These are phyloP conservation scores for Tuber brumale DNA, from an alignment of 495 filamentous ascomycete genomes.

Conservation along the genomic window DNA sequence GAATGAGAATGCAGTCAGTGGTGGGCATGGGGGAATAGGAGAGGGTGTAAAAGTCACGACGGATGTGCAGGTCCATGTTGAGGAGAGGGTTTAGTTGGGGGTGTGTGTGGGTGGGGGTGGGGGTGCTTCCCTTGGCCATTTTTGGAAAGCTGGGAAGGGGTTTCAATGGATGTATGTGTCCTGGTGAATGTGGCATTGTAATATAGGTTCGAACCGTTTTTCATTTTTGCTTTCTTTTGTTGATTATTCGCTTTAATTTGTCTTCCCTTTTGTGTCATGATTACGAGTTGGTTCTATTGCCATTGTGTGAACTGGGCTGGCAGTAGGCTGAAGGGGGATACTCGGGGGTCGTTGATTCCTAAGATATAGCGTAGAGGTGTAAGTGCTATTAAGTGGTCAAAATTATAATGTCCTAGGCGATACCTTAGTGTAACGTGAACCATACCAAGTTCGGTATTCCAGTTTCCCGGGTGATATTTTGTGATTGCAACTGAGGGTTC, in stretches of 20 bases:
- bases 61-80: not conserved
- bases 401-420: not conserved
- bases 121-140: not conserved
- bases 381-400: not conserved
- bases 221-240: not conserved
- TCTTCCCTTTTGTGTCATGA: not conserved
- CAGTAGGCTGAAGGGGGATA: not conserved
- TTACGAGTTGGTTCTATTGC: not conserved
- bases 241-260: not conserved
- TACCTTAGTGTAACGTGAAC: not conserved
- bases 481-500: not conserved
- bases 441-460: not conserved
- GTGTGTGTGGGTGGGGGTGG: too few relatives aligned
- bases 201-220: not conserved
- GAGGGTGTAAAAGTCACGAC: conserved; percentile 1
- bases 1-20: not conserved
- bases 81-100: conserved; percentile 8
- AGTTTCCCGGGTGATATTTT: not conserved
- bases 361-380: not conserved
- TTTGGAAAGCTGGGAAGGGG: not conserved
- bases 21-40: not conserved
- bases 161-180: not conserved
- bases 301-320: not conserved
- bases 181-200: too few relatives aligned
- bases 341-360: not conserved